phyloP scores from a whole-genome alignment of 2,329 filamentous ascomycete species.

The Nothomitra cinnamomea region DNA sequence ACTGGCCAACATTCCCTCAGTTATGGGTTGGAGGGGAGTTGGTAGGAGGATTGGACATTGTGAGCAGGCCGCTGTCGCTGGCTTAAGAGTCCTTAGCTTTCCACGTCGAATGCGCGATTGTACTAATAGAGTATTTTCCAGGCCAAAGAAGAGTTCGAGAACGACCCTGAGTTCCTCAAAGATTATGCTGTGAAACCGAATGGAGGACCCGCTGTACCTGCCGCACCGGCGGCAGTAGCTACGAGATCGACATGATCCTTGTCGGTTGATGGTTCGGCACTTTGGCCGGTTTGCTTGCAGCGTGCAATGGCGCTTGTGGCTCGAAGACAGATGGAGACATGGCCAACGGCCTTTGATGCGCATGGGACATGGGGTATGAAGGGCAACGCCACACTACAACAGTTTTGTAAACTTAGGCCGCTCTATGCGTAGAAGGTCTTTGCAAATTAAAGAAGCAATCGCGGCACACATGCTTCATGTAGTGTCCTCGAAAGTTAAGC shows the following conservation, averaged over 20 bases:
- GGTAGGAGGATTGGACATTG: constrained; percentile 88
- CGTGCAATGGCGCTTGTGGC: no score
- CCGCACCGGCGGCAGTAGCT: not conserved
- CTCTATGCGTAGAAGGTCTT: no score
- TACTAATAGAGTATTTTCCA: constrained; percentile 22
- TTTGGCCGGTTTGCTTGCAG: not conserved
- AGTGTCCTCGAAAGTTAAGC: no score
- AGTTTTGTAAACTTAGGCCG: no score
- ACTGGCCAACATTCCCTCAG: constrained; percentile 96
- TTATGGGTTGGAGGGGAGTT: constrained; percentile 83
- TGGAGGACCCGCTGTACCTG: constrained; percentile 4
- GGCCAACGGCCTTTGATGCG: no score
- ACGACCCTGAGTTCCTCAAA: constrained; percentile 65
- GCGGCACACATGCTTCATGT: no score
- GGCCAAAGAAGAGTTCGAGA: constrained; percentile 87
- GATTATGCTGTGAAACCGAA: constrained; percentile 39
- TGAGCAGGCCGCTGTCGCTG: constrained; percentile 31
- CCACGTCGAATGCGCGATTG: constrained; percentile 2
- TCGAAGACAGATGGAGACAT: no score
- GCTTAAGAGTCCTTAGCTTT: constrained; percentile 12
- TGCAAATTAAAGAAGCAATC: no score
- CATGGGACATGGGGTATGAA: no score
- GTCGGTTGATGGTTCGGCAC: not conserved
- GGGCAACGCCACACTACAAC: no score
- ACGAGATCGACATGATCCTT: not conserved